These are phyloP conservation scores for Asclepias syriaca DNA, from an alignment of 257 asterid genomes.

Conservation along the genomic window DNA sequence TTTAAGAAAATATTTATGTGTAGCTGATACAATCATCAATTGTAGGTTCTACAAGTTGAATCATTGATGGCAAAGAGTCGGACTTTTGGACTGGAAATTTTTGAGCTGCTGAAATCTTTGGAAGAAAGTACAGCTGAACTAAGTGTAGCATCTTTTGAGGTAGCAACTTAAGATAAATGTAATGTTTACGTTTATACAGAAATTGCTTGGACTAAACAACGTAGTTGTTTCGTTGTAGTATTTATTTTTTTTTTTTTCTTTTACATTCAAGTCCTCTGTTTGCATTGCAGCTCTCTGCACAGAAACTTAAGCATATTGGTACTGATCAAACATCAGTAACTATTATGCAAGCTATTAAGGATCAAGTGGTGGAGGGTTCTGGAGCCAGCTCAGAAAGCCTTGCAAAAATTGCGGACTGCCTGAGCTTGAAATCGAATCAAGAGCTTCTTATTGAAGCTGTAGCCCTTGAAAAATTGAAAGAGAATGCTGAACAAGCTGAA, in stretches of 20 bases:
- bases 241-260: background rate
- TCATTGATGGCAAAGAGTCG: conserved; percentile 36
- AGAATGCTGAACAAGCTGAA: conserved; percentile 72
- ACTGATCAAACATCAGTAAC: conserved; percentile 44
- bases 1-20: background rate
- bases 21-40: conserved; percentile 1
- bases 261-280: background rate
- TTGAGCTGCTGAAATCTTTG: conserved; percentile 49
- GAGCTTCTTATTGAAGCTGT: conserved; percentile 81
- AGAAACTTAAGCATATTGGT: conserved; percentile 54
- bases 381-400: conserved; percentile 61
- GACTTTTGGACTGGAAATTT: conserved; percentile 44
- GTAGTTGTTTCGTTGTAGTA: background rate
- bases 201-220: background rate
- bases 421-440: conserved; percentile 69
- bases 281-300: conserved; percentile 40
- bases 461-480: conserved; percentile 84
- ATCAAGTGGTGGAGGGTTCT: conserved; percentile 54
- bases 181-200: background rate
- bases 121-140: conserved; percentile 38
- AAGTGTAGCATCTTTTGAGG: conserved; percentile 52
- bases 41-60: conserved; percentile 63
- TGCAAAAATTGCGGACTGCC: conserved; percentile 49
- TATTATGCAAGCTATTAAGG: conserved; percentile 48
- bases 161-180: conserved; percentile 22